Conservation (phyloP, 257 asterid species). For the Nyctanthes arbortristis region DNA sequence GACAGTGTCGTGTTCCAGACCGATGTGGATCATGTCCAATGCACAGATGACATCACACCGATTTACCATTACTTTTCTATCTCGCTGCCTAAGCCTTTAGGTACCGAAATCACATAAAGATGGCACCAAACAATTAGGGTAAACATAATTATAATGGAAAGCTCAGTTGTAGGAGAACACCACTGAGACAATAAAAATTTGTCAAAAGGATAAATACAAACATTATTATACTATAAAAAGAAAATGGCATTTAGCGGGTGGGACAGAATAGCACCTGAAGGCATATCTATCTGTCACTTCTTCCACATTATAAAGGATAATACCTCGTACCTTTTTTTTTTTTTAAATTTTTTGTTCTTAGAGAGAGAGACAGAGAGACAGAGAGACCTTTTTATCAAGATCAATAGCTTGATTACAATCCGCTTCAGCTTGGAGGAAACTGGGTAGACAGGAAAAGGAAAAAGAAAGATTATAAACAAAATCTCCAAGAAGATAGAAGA, state of each 20-base stretch:
- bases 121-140: not conserved
- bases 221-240: not conserved
- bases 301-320: not conserved
- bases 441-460: constrained; percentile 28
- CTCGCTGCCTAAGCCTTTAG: not conserved
- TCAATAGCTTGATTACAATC: constrained; percentile 89
- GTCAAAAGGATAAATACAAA: not conserved
- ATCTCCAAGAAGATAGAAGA: constrained; percentile 8
- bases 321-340: too few relatives aligned
- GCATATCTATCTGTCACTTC: not conserved
- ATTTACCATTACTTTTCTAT: not conserved
- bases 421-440: constrained; percentile 81
- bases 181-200: not conserved
- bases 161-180: not conserved
- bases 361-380: constrained; percentile 13
- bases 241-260: not conserved
- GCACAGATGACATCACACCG: not conserved
- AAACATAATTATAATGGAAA: not conserved
- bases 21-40: not conserved
- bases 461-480: constrained; percentile 7
- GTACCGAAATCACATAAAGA: not conserved
- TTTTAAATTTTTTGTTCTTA: not conserved
- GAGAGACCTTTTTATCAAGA: constrained; percentile 84
- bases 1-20: not conserved
- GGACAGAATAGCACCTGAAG: not conserved